phyloP scores from a whole-genome alignment of 2,329 filamentous ascomycete species.

The Aspergillus pseudoterreus region DNA sequence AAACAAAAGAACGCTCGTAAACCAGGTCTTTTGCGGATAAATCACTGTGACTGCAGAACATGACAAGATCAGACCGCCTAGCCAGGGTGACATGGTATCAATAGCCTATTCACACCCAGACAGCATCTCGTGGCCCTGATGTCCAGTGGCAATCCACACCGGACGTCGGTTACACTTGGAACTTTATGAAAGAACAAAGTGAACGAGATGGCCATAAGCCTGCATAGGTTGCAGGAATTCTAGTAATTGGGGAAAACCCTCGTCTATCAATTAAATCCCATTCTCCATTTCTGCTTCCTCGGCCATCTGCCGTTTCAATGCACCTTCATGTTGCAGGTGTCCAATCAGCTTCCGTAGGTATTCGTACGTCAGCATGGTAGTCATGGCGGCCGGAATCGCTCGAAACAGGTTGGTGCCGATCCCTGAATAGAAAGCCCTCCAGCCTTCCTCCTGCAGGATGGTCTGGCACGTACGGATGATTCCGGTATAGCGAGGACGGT shows the following conservation, averaged over 20 bases:
- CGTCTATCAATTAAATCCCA: constrained; percentile 18
- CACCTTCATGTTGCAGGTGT: constrained; percentile 52
- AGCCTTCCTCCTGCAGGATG: constrained; percentile 87
- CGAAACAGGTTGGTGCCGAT: constrained; percentile 98
- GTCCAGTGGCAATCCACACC: not conserved
- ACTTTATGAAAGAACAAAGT: not conserved
- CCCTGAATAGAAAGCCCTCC: constrained; percentile 93
- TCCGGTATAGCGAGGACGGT: constrained; percentile 64
- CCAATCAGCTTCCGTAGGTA: constrained; percentile 59
- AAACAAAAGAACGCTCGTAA: not conserved
- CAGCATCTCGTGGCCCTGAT: not conserved
- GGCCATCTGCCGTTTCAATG: constrained; percentile 22
- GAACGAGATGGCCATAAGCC: not conserved
- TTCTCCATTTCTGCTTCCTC: constrained; percentile 14
- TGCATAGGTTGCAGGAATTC: not conserved
- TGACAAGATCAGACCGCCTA: no score
- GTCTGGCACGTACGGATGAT: constrained; percentile 77
- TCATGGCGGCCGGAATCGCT: constrained; percentile 90
- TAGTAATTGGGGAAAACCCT: not conserved
- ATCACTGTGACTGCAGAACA: no score
- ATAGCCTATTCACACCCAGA: not conserved
- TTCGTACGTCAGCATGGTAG: constrained; percentile 97
- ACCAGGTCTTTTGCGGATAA: no score
- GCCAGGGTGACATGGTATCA: not conserved
- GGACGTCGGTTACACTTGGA: not conserved